Evolutionary conservation across 2,329 filamentous ascomycete species (phyloP), one percentile per base, ranked within the genome.

Genomic region (Ascomycota sp.): DNA sequence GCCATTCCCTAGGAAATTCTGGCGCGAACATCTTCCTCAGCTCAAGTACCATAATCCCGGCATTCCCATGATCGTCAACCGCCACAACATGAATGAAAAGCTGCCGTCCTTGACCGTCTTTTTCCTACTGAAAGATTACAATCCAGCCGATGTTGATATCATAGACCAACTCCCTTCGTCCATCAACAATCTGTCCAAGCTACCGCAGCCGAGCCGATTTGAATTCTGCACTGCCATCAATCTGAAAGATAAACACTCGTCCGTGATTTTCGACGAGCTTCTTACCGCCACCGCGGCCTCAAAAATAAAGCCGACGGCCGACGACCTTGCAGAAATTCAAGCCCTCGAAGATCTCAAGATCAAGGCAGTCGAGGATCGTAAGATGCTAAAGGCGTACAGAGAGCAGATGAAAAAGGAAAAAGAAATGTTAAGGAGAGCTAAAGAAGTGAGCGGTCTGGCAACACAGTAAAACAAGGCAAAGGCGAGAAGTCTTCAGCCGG

Each of bases 1-100:
- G 8, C 11, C 32, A 21, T 30, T 38, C 42, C 16, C 16, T 21
- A 92, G 84, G 48, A 81, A 81, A 59, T 93, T 98, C 66, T 92
- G 82, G 80, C 72, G 68, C 41, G 62, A 74, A 39, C 76, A 73
- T 50, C 72, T 95, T 32, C 80, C 81, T 16, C 72, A 81, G 37
- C 64, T 98, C 43, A 93, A 98, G 64, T 98, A 75, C 60, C 77
- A 92, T 64, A 98, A 98, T 53, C 89, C 89, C 1, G 59, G 72
- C 9, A 55, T 93, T 31, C 71, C 76, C 30, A 91, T 95, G 67
- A 73, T 79, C 38, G 70, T 92, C 45, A 75, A 76, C 53, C 76
- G 79, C 38, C 73, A 68, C 40, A 46, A 52, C 28, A 56, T 73
- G 31, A 62, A 71, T 43, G 52, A 59, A 5, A 60, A 60, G 16